phyloP scores from a whole-genome alignment of 257 asterid genomes.

The Asclepias syriaca region DNA sequence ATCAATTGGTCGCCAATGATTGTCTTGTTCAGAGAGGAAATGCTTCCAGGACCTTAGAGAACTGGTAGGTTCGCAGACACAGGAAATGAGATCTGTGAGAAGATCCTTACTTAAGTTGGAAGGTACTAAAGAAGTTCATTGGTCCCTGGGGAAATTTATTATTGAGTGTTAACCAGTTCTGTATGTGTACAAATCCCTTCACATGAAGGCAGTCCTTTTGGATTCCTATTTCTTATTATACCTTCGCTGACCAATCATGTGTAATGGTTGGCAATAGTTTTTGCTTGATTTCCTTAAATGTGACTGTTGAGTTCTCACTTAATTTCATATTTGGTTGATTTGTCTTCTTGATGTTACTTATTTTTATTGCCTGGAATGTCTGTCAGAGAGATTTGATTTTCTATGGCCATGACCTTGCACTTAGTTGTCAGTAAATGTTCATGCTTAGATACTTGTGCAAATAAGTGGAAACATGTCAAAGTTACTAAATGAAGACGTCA shows the following conservation, averaged over 20 bases:
- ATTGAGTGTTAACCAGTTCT: not conserved
- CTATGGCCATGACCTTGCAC: not conserved
- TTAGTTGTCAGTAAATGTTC: not conserved
- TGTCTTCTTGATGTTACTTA: not conserved
- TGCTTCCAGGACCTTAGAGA: slow-evolving; percentile 77
- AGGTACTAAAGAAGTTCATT: slow-evolving; percentile 35
- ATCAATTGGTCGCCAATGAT: not conserved
- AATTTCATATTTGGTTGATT: not conserved
- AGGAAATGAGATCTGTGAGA: slow-evolving; percentile 86
- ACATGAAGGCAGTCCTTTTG: not conserved
- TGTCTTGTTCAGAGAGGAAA: slow-evolving; percentile 64
- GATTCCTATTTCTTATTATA: not conserved
- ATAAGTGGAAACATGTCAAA: not conserved
- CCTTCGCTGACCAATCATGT: not conserved
- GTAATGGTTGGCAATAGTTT: not conserved
- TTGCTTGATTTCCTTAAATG: not conserved
- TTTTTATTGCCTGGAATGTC: not conserved
- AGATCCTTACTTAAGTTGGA: slow-evolving; percentile 68
- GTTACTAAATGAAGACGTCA: not conserved
- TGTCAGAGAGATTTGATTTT: not conserved
- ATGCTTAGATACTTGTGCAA: not conserved
- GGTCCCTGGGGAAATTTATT: not conserved
- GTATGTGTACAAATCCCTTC: not conserved
- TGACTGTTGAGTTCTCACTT: not conserved
- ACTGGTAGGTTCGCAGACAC: slow-evolving; percentile 61